Conservation (phyloP, 305 asterid species). For the Fraxinus platypoda region DNA sequence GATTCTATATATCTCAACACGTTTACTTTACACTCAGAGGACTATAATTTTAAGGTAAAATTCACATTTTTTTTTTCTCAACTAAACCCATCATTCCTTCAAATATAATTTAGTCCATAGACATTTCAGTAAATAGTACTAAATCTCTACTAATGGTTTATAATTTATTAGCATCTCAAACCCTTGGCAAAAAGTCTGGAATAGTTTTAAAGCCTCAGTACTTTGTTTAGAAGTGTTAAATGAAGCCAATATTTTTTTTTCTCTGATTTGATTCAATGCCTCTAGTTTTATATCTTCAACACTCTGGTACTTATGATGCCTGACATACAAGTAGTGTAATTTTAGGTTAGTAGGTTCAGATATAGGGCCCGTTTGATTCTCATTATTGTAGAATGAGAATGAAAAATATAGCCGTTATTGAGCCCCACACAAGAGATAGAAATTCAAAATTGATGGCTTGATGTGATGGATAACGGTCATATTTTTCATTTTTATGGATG, state of each 20-base stretch:
- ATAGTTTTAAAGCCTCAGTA: neutral
- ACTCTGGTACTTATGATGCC: neutral
- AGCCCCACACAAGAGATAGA: too few species aligned
- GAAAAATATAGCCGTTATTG: too few species aligned
- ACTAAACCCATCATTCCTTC: neutral
- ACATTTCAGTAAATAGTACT: neutral
- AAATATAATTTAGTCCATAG: neutral
- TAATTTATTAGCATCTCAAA: slow-evolving; percentile 1
- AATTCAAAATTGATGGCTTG: too few species aligned
- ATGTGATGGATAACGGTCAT: too few species aligned
- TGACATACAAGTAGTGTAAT: neutral
- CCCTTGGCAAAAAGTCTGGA: neutral
- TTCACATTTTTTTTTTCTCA: neutral
- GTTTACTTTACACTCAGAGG: neutral
- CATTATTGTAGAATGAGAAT: too few species aligned
- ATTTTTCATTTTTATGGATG: too few species aligned
- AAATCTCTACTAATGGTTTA: neutral
- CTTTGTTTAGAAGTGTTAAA: neutral
- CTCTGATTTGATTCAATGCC: neutral
- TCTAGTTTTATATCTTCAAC: neutral
- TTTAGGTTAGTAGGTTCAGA: neutral
- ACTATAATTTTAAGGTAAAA: neutral
- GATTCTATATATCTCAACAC: neutral
- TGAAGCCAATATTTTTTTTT: neutral
- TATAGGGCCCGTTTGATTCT: too few species aligned